Evolutionary conservation across 2,329 filamentous ascomycete species (phyloP).

Genomic region (Microdochium paspali): DNA sequence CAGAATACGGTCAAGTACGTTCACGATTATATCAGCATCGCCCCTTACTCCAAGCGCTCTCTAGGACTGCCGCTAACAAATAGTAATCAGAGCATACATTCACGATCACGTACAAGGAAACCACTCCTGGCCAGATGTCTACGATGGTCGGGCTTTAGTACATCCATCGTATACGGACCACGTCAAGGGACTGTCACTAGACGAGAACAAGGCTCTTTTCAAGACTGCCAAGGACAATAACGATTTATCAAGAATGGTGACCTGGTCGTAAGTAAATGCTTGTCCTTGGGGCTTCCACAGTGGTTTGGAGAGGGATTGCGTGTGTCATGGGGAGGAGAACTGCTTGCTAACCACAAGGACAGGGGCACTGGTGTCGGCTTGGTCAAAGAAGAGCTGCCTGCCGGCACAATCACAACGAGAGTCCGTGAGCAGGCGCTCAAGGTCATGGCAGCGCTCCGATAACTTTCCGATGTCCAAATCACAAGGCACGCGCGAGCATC

Average conservation of each 20-base stretch:
- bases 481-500: no score
- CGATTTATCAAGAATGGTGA: slow-evolving; percentile 16
- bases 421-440: slow-evolving; percentile 14
- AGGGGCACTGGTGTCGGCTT: slow-evolving; percentile 18
- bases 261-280: slow-evolving; percentile 20
- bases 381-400: slow-evolving; percentile 13
- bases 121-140: slow-evolving; percentile 15
- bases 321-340: no score
- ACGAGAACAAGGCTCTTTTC: slow-evolving; percentile 15
- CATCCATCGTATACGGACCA: slow-evolving; percentile 15
- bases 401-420: slow-evolving; percentile 15
- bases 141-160: slow-evolving; percentile 20
- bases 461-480: not conserved
- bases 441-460: slow-evolving; percentile 6
- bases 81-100: slow-evolving; percentile 14
- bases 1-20: slow-evolving; percentile 23
- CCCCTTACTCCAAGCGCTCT: not conserved
- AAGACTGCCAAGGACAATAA: slow-evolving; percentile 12
- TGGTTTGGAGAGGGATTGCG: no score
- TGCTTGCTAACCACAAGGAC: not conserved
- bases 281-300: not conserved
- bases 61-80: not conserved
- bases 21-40: not conserved
- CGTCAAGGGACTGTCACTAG: slow-evolving; percentile 12
- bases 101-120: slow-evolving; percentile 20